Conservation (phyloP, 108 stramenopile genomes). For the Seminavis robusta region DNA sequence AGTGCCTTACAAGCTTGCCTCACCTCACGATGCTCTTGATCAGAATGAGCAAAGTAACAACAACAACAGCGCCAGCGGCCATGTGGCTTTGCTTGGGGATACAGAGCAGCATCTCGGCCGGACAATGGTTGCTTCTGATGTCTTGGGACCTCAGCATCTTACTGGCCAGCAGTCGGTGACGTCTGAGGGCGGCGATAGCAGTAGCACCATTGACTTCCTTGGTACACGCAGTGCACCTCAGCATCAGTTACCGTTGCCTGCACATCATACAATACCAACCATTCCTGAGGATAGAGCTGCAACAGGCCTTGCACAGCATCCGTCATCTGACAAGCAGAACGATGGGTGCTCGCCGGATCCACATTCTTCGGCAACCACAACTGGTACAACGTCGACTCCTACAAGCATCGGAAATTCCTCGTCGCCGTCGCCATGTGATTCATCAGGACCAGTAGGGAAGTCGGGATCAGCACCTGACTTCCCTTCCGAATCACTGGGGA, state of each 20-base stretch:
- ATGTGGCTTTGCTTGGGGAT: too few relatives aligned
- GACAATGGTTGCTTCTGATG: too few relatives aligned
- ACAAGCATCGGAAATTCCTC: conserved; percentile 8
- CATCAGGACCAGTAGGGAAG: not conserved
- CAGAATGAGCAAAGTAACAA: too few relatives aligned
- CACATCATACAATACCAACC: not conserved
- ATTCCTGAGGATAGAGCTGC: not conserved
- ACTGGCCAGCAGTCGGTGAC: too few relatives aligned
- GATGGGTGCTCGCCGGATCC: conserved; percentile 18
- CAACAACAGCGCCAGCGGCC: too few relatives aligned
- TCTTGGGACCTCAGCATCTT: too few relatives aligned
- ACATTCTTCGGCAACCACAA: conserved; percentile 25
- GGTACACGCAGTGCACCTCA: not conserved
- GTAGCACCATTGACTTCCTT: not conserved
- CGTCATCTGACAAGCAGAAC: not conserved
- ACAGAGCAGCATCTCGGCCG: too few relatives aligned
- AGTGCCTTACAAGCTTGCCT: too few relatives aligned
- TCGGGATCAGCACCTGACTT: too few relatives aligned
- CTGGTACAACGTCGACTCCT: conserved; percentile 27
- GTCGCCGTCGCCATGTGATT: not conserved
- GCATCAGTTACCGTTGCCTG: not conserved
- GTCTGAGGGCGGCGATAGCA: not conserved
- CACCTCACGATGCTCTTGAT: too few relatives aligned
- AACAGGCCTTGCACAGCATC: conserved; percentile 2
- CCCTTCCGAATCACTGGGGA: too few relatives aligned